phyloP scores from a whole-genome alignment of 257 asterid species.

The Paulownia fortunei region DNA sequence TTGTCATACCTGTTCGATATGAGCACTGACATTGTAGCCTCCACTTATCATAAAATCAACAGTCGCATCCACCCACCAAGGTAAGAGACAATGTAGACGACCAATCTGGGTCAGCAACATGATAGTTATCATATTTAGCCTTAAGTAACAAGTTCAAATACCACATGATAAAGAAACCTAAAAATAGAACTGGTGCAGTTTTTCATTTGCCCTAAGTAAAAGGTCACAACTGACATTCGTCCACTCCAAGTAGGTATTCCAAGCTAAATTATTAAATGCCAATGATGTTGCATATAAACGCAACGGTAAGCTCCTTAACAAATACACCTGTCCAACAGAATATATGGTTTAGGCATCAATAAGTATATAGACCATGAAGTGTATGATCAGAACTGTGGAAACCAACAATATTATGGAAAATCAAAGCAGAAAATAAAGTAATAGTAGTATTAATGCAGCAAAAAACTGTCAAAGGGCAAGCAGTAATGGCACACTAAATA shows the following conservation, averaged over 20 bases:
- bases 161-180: neutral
- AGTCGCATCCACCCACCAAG: conserved; percentile 96
- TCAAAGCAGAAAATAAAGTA: neutral
- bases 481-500: neutral
- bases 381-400: neutral
- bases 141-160: neutral
- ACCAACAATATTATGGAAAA: neutral
- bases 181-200: neutral
- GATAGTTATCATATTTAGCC: conserved; percentile 7
- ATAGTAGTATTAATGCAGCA: neutral
- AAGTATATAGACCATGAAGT: neutral
- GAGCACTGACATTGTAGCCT: conserved; percentile 72
- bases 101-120: conserved; percentile 62
- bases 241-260: conserved; percentile 75
- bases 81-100: conserved; percentile 79
- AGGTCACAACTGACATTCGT: conserved; percentile 62
- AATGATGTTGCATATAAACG: conserved; percentile 75
- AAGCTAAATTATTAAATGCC: conserved; percentile 59
- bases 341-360: conserved; percentile 25
- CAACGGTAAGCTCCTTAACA: conserved; percentile 71
- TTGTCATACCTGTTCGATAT: conserved; percentile 54
- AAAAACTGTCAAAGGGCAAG: neutral
- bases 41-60: conserved; percentile 93
- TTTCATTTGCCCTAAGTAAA: neutral
- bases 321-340: conserved; percentile 58